These are phyloP conservation scores for Centrapalus pauciflorus DNA, from an alignment of 129 eudicot species.

Conservation along the genomic window DNA sequence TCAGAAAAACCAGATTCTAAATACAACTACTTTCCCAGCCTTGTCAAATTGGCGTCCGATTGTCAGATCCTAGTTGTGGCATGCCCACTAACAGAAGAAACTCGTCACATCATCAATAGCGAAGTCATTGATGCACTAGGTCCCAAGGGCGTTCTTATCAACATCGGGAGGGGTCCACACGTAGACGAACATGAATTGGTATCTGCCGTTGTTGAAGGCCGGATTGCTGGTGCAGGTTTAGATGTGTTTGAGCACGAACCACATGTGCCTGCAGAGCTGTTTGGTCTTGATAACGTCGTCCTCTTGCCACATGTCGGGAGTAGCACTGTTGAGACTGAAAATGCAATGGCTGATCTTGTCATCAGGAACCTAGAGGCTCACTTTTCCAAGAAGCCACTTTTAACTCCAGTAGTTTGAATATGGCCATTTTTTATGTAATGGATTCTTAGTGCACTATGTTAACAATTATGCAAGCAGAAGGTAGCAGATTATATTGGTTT, in stretches of 20 bases:
- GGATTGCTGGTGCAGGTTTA: constrained; percentile 88
- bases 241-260: constrained; percentile 85
- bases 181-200: constrained; percentile 73
- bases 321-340: constrained; percentile 52
- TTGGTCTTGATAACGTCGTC: constrained; percentile 57
- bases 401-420: constrained; percentile 52
- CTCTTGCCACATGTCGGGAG: constrained; percentile 58
- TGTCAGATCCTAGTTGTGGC: constrained; percentile 68
- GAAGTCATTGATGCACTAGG: constrained; percentile 72
- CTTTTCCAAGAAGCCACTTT: constrained; percentile 45
- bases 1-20: constrained; percentile 43
- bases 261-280: constrained; percentile 52
- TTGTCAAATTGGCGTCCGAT: constrained; percentile 53
- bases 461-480: too few species aligned
- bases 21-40: constrained; percentile 55
- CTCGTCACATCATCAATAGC: constrained; percentile 65
- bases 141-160: constrained; percentile 55
- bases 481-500: too few species aligned
- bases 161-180: constrained; percentile 75
- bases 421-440: too few species aligned
- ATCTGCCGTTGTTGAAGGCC: constrained; percentile 64
- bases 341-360: constrained; percentile 77
- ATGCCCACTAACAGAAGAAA: constrained; percentile 57
- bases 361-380: constrained; percentile 72
- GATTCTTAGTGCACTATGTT: too few species aligned